Base-by-base conservation (phyloP, 805 yeast species). In the Metschnikowia continentalis region DNA sequence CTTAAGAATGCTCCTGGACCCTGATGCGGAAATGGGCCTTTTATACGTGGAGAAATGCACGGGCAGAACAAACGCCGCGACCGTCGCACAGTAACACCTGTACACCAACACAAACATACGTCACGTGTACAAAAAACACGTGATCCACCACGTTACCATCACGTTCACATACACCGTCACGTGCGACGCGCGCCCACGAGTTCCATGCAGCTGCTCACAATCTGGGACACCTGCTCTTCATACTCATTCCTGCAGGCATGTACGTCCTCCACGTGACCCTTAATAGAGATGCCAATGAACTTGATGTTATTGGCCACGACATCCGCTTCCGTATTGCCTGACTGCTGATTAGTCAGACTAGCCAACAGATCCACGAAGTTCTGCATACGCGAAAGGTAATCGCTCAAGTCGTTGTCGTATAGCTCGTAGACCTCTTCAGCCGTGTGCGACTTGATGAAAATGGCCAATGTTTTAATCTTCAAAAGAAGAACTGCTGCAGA, bases 301-400 rank as follows among this genome's bases (percentile, higher is more conserved):
- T 61, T 62, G 19, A 67, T 48, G 54, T 72, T 72, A 52, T 72
- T 72, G 13, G 52, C 43, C 37, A 71, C 47, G 0, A 67, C 59
- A 11, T 47, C 56, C 35, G 37, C 46, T 35, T 46, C 51, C 35
- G 53, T 32, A 23, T 26, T n/a, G 20, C 13, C 8, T 14, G 23
- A 6, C 22, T 22, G 17, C 13, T 32, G 10, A n/a, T 17, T 42
- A 20, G 49, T 11, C 42, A 49, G 32, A 17, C 26, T 22, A 26
- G 20, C 44, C 48, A 63, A 51, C 26, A 56, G 61, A 41, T 3
- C 42, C 20, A 62, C 45, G 36, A 63, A 60, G 5, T 41, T 45
- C 32, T 22, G 42, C 51, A 48, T 42, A 38, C 32, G 48, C 40
- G 32, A 45, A 30, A 61, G 47, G 35, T 46, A 38, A 32, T 42